A percentile compares a stretch with the other conserved stretches of the same genome.
Conservation (phyloP, 106 monocot species). For the Ottelia alismoides region DNA sequence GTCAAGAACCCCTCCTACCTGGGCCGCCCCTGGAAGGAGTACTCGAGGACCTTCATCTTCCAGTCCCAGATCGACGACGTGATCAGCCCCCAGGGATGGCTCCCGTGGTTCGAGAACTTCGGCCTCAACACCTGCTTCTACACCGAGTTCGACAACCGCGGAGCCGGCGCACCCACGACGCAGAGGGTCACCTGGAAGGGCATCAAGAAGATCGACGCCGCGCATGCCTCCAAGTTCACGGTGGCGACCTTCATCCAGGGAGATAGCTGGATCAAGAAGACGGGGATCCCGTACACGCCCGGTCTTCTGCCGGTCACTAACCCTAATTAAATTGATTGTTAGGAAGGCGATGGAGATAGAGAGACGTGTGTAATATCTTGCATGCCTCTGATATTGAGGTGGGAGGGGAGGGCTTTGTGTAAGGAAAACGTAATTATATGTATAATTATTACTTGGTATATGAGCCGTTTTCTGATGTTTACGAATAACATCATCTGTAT, state of each 20-base stretch:
- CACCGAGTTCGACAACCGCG: conserved; percentile 37
- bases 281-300: conserved; percentile 11
- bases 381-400: too few species aligned
- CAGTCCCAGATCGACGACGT: conserved; percentile 29
- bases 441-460: too few species aligned
- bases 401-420: too few species aligned
- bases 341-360: not conserved
- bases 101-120: conserved; percentile 28
- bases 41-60: conserved; percentile 24
- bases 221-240: conserved; percentile 5
- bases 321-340: not conserved
- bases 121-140: conserved; percentile 30
- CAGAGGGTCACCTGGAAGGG: conserved; percentile 27
- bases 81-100: conserved; percentile 22
- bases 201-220: conserved; percentile 15
- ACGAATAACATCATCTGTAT: too few species aligned
- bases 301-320: conserved; percentile 4
- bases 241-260: conserved; percentile 11
- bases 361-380: too few species aligned
- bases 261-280: conserved; percentile 2
- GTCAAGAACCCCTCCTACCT: conserved; percentile 10
- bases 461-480: too few species aligned
- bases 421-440: too few species aligned
- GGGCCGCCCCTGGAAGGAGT: conserved; percentile 37
- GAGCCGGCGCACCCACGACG: conserved; percentile 8